Conservation (phyloP, 305 asterid species). For the Fraxinus xanthoxyloides region DNA sequence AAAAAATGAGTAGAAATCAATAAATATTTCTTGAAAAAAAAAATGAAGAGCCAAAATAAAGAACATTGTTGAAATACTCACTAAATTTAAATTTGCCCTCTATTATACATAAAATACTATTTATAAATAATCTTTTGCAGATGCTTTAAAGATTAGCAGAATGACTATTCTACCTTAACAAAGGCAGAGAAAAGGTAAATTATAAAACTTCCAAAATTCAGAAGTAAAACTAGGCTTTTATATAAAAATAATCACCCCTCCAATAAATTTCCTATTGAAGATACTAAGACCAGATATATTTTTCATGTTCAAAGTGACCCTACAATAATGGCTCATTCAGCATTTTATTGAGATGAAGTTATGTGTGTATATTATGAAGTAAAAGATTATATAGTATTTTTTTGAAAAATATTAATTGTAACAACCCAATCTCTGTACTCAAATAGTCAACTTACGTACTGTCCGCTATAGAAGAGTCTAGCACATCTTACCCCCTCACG, state of each 20-base stretch:
- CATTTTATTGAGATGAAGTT: background rate
- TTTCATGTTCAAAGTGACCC: background rate
- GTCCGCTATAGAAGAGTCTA: too few species aligned
- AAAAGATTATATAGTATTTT: background rate
- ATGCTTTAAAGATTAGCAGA: background rate
- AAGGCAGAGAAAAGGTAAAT: conserved; percentile 3
- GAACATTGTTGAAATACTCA: background rate
- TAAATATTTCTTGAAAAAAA: too few species aligned
- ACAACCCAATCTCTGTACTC: too few species aligned
- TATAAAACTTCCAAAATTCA: background rate
- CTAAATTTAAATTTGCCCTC: background rate
- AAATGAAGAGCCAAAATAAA: too few species aligned
- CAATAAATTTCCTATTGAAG: background rate
- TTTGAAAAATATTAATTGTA: background rate
- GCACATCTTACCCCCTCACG: too few species aligned
- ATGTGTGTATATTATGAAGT: background rate
- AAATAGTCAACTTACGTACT: too few species aligned
- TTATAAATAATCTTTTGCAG: too few species aligned
- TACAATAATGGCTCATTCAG: background rate
- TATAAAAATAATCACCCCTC: background rate
- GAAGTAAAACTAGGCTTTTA: background rate
- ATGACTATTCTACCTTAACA: background rate
- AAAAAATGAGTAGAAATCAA: background rate
- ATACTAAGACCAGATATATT: background rate
- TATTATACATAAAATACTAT: background rate